Evolutionary conservation across 352 stramenopile species (phyloP), one percentile per base, ranked within the genome.

Genomic region (Phytopythium kandeliae): DNA sequence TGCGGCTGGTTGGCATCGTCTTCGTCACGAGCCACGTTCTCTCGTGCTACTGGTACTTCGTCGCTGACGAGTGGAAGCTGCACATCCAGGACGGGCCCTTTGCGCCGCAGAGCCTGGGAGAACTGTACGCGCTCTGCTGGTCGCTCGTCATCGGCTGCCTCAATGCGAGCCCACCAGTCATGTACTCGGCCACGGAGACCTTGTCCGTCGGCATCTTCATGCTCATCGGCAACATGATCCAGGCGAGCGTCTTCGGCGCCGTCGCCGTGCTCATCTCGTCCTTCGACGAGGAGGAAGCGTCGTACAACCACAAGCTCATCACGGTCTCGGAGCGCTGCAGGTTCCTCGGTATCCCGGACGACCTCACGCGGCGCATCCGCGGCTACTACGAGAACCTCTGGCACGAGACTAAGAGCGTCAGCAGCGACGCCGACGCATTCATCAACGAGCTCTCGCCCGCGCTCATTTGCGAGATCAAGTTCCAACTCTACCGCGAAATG

Each of bases 401-500:
- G 52, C 67, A 74, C 11, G 77, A 88, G 44, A 88, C 74, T 0
- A 81, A 82, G 43, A 86, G 69, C 34, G 55, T 84, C n/a, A 84
- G 57, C 22, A 60, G 65, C 16, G 78, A 89, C 21, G 74, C 72
- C 4, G 76, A 90, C 57, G 54, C 78, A 6, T 90, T 90, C 34
- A 90, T 88, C 55, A 86, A 83, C 47, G 79, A 90, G 40, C 50
- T 90, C 7, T 88, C 76, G 6, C 75, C 74, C 0, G 74, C 78
- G 13, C 59, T 90, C 10, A 78, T 85, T 30, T 86, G 75, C 51
- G 80, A 91, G 47, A 65, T 91, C 37, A 91, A 87, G 42, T 88
- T 89, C 58, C 74, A 91, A 43, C 36, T 91, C 5, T 89, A 88
- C 34, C 69, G 77, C 2, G 74, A 89, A 28, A 87, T 88, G 75